Base-by-base conservation (phyloP, 208 protist species). In the Balamuthia mandrillaris region DNA sequence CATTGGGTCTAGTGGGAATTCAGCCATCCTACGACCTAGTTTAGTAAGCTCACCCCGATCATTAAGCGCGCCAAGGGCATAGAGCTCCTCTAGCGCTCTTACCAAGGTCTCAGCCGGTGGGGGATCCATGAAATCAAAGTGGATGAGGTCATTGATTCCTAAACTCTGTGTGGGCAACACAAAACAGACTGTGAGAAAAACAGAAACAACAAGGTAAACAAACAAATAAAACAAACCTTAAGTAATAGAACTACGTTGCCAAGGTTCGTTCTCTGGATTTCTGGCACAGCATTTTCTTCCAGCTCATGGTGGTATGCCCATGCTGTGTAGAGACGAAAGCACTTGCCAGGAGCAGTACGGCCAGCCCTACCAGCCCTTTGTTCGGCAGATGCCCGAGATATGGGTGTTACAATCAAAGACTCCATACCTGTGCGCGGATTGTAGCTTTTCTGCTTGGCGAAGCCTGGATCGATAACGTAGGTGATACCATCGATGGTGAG, bases 61-160 rank as follows among this genome's bases (percentile, higher is more conserved):
- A 39, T 92, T 93, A 6, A 94, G 81, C 21, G 94, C 95, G 9
- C 93, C 95, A 0, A 96, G 86, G 21, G 92, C 97, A 70, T 97
- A 97, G 5, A 96, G 88, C 77, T 92, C 89, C 47, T 96, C 93
- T 16, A 98, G 85, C 24, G 98, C 97, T 2, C 95, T 87, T 85
- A 99, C 97, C 0, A 99, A 91, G 4, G 98, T 98, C 81, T 97
- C 96, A 0, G 95, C 94, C 24, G 98, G 97, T 52, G 98, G 98
- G 52, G 95, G 94, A 90, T 99, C 98, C 96, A 99, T 98, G 75
- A 99, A 99, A 87, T 99, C 97, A 91, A 99, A 99, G 37, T 95
- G 84, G 31, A 98, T 88, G 39, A 99, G 93, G 87, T 98, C 95
- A 78, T 98, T 88, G 66, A 99, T 98, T 58, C 96, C 94, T 6